These are phyloP conservation scores for Mortierella alpina DNA, from an alignment of 192 early-diverging fungal species.

Conservation along the genomic window DNA sequence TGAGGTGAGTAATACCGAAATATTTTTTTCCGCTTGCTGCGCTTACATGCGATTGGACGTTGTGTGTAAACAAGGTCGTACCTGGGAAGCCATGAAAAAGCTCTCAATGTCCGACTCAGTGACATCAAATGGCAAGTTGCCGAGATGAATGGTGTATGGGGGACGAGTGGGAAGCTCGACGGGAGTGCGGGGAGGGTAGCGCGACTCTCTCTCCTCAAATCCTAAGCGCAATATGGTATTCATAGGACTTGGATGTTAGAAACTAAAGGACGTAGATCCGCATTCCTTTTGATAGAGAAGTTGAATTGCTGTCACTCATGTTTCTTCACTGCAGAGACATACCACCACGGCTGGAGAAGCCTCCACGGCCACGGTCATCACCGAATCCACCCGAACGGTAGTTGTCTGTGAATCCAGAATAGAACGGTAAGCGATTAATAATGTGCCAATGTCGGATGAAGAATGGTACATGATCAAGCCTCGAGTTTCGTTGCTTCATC, in stretches of 20 bases:
- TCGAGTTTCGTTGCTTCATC: too few species aligned
- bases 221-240: too few species aligned
- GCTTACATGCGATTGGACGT: background rate
- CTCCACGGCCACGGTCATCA: constrained; percentile 35
- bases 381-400: constrained; percentile 51
- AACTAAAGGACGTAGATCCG: too few species aligned
- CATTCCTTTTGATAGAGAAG: too few species aligned
- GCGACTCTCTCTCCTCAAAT: constrained; percentile 48
- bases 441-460: too few species aligned
- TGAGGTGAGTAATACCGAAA: background rate
- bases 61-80: constrained; percentile 25
- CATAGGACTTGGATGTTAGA: too few species aligned
- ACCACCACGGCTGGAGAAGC: constrained; percentile 54
- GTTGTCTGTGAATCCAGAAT: constrained; percentile 16
- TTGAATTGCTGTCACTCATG: background rate
- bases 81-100: constrained; percentile 80
- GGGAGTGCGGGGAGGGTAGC: constrained; percentile 59
- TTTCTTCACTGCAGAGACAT: constrained; percentile 8
- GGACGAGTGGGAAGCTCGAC: constrained; percentile 82
- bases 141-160: constrained; percentile 91
- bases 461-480: too few species aligned
- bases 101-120: constrained; percentile 79
- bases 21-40: background rate
- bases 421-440: background rate
- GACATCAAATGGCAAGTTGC: constrained; percentile 90